Conservation (phyloP, 768 basidiomycete species). For the Hygrocybe coccinea region DNA sequence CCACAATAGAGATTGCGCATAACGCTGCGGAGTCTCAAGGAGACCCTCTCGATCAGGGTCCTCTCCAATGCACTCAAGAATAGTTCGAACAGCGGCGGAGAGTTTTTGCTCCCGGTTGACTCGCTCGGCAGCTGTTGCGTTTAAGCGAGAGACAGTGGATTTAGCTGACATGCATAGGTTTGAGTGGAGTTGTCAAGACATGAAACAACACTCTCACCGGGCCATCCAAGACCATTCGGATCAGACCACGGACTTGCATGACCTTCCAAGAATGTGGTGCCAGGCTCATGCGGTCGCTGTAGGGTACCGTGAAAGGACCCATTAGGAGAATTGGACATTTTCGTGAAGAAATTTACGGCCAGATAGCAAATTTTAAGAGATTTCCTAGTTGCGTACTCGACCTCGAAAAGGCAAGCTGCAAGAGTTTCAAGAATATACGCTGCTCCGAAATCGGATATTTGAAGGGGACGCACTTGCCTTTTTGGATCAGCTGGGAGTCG, state of each 20-base stretch:
- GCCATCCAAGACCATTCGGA: slow-evolving; percentile 87
- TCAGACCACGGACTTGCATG: slow-evolving; percentile 36
- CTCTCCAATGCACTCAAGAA: slow-evolving; percentile 97
- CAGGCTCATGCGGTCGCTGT: background rate
- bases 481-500: background rate
- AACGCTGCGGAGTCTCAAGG: slow-evolving; percentile 86
- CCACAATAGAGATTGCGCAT: slow-evolving; percentile 96
- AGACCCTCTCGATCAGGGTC: slow-evolving; percentile 95
- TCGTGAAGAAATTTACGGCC: background rate
- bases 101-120: slow-evolving; percentile 70
- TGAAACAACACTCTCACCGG: slow-evolving; percentile 48
- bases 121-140: slow-evolving; percentile 71
- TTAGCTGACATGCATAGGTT: slow-evolving; percentile 55
- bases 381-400: background rate
- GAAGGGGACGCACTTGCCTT: background rate
- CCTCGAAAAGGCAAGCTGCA: slow-evolving; percentile 6
- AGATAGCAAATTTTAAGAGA: background rate
- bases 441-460: slow-evolving; percentile 1
- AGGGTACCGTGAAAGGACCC: background rate
- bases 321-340: background rate
- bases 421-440: background rate
- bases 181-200: background rate
- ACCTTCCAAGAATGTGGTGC: background rate
- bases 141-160: slow-evolving; percentile 79
- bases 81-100: slow-evolving; percentile 77